Evolutionary conservation across 2,329 filamentous ascomycete species (phyloP).

Genomic region (Colletotrichum sp.): DNA sequence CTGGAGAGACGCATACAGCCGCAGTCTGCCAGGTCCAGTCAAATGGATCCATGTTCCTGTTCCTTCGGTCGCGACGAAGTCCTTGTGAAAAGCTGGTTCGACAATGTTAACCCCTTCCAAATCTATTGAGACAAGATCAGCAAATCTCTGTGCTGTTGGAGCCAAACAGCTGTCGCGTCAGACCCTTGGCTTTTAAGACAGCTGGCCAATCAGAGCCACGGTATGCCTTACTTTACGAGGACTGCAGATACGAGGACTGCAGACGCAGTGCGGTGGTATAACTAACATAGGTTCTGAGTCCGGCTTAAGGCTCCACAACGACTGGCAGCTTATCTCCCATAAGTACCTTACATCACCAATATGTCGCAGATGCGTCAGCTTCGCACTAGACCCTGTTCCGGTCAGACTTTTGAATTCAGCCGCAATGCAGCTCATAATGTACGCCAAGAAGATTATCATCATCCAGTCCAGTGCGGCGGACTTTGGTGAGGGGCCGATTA

Average conservation of each 20-base stretch:
- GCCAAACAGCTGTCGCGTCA: neutral
- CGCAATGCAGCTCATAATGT: neutral
- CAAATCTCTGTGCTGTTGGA: neutral
- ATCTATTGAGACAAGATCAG: neutral
- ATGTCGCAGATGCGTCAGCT: neutral
- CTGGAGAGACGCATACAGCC: no score
- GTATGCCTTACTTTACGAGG: neutral
- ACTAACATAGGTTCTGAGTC: fast-evolving
- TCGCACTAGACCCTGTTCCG: fast-evolving
- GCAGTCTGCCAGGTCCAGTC: no score
- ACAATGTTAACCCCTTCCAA: no score
- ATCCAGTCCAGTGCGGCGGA: neutral
- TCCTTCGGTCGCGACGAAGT: no score
- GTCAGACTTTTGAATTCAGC: fast-evolving
- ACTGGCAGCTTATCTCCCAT: neutral
- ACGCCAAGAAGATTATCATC: neutral
- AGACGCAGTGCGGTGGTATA: neutral
- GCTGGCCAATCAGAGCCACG: neutral
- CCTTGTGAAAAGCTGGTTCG: no score
- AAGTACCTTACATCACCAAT: neutral
- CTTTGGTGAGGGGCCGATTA: neutral
- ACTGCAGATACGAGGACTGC: neutral
- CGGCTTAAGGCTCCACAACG: neutral
- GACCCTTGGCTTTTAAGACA: neutral
- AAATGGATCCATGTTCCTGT: no score